Percentiles rank a stretch among this genome's conserved stretches.
These are phyloP conservation scores for Leccinum olivaceopallidum DNA, from an alignment of 768 basidiomycete genomes.

Conservation along the genomic window DNA sequence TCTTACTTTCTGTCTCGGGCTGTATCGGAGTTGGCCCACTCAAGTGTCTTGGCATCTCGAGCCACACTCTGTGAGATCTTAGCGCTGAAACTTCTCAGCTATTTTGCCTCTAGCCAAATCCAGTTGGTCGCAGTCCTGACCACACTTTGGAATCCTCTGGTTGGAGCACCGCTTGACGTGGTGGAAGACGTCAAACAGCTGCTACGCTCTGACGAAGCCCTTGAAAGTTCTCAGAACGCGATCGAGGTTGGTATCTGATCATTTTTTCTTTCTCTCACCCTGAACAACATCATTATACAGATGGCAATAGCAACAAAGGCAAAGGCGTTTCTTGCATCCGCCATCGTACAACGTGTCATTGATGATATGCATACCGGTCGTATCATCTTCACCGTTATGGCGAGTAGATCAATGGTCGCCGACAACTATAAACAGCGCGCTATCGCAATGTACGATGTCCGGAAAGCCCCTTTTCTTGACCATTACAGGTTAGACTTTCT, in stretches of 20 bases:
- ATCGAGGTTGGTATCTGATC: constrained; percentile 64
- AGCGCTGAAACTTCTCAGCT: constrained; percentile 81
- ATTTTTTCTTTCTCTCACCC: not conserved
- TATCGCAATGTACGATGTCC: constrained; percentile 71
- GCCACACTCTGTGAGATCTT: constrained; percentile 87
- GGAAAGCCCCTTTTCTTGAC: constrained; percentile 71
- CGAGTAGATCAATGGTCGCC: constrained; percentile 74
- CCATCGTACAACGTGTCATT: constrained; percentile 84
- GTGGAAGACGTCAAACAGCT: constrained; percentile 63
- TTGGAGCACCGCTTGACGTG: constrained; percentile 68
- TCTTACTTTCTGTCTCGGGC: constrained; percentile 76
- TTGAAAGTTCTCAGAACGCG: constrained; percentile 75
- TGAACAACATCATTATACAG: constrained; percentile 37
- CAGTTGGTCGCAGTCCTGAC: constrained; percentile 77
- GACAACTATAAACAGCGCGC: constrained; percentile 86
- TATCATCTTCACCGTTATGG: constrained; percentile 62
- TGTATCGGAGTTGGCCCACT: constrained; percentile 72
- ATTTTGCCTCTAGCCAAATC: constrained; percentile 74
- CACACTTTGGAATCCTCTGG: constrained; percentile 81
- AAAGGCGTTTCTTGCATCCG: constrained; percentile 80
- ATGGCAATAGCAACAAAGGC: constrained; percentile 87
- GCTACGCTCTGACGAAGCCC: constrained; percentile 52
- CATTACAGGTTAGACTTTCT: constrained; percentile 63
- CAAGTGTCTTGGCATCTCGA: constrained; percentile 66
- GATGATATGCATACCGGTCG: constrained; percentile 86